Conservation (phyloP, 371 early-diverging fungal species). For the Mucor lusitanicus region DNA sequence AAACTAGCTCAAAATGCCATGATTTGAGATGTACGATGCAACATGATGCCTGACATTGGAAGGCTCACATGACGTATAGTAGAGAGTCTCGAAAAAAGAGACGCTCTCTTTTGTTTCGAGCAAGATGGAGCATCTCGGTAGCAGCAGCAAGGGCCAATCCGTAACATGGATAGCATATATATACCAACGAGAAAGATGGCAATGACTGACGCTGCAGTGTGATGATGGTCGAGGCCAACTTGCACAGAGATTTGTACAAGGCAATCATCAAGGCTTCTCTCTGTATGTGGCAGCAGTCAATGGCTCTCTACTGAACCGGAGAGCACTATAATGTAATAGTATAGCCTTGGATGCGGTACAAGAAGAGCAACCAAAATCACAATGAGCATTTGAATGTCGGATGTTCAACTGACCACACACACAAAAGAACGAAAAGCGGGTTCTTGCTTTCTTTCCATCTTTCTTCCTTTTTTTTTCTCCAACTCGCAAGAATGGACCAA, state of each 20-base stretch:
- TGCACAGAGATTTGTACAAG: too few species aligned
- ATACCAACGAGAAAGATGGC: too few species aligned
- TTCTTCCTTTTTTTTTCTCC: background rate
- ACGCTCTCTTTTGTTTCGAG: background rate
- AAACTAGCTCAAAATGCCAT: background rate
- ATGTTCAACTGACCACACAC: background rate
- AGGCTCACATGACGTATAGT: background rate
- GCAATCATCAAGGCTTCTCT: too few species aligned
- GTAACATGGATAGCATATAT: too few species aligned
- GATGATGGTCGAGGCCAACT: too few species aligned
- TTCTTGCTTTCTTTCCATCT: background rate
- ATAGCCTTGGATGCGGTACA: background rate
- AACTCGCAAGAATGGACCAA: conserved; percentile 43
- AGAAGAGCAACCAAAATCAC: background rate
- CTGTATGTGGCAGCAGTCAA: too few species aligned
- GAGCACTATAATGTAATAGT: too few species aligned
- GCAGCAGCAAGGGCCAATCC: too few species aligned
- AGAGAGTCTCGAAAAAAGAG: background rate
- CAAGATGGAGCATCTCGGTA: background rate
- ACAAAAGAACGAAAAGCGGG: background rate
- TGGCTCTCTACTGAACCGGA: too few species aligned
- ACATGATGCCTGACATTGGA: background rate
- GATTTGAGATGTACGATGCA: background rate
- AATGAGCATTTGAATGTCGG: background rate
- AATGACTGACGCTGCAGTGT: too few species aligned